Evolutionary conservation across 768 basidiomycete genomes (phyloP).

Genomic region (Hemileccinum impolitum): DNA sequence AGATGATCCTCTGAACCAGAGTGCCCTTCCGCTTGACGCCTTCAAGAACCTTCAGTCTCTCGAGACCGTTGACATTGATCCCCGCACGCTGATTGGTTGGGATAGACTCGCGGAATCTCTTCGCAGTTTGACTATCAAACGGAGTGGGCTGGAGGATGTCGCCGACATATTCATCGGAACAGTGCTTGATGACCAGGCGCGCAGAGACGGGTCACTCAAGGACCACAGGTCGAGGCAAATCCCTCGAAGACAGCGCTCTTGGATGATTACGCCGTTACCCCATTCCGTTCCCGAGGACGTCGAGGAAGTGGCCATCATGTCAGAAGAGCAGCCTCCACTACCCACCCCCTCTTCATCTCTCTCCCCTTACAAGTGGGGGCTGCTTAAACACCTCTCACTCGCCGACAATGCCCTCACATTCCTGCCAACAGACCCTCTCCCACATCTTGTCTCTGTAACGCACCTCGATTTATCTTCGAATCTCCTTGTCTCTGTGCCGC

Average conservation of each 20-base stretch:
- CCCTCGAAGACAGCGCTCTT: conserved; percentile 43
- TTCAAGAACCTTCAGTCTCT: conserved; percentile 84
- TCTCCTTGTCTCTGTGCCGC: conserved; percentile 83
- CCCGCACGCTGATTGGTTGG: conserved; percentile 80
- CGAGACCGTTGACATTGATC: conserved; percentile 78
- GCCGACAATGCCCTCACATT: conserved; percentile 81
- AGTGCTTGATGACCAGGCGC: conserved; percentile 70
- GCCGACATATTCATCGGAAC: conserved; percentile 72
- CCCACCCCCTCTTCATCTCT: conserved; percentile 38
- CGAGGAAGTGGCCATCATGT: conserved; percentile 22
- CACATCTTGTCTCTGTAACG: conserved; percentile 68
- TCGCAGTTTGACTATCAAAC: conserved; percentile 68
- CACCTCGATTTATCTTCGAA: conserved; percentile 90
- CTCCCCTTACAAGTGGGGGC: conserved; percentile 66
- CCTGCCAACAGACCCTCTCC: conserved; percentile 63
- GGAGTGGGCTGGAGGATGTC: conserved; percentile 80
- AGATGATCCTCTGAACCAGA: conserved; percentile 65
- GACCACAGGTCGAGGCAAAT: conserved; percentile 46
- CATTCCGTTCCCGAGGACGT: conserved; percentile 54
- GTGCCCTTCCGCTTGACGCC: conserved; percentile 73
- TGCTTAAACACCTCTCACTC: conserved; percentile 71
- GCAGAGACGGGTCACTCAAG: conserved; percentile 54
- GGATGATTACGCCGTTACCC: conserved; percentile 49
- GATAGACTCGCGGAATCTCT: conserved; percentile 70
- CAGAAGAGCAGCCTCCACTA: conserved; percentile 20